Percentiles rank a stretch among this genome's conserved stretches.
These are phyloP conservation scores for Tulasnella sp. DNA, from an alignment of 768 basidiomycete genomes.

Conservation along the genomic window DNA sequence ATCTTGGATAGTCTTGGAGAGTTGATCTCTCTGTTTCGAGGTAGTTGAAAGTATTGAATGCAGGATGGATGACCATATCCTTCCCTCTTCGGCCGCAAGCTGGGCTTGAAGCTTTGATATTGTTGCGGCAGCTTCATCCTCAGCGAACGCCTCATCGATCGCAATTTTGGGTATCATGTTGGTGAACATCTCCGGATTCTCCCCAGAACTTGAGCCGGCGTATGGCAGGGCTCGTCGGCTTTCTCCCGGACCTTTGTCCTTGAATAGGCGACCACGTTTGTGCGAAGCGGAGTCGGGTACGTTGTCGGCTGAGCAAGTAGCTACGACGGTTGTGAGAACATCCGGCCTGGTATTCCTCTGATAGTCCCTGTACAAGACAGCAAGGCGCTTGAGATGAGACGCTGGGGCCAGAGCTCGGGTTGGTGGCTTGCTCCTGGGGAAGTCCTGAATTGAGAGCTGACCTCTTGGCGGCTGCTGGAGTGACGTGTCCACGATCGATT, in stretches of 20 bases:
- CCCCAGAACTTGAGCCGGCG: not conserved
- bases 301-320: not conserved
- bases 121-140: slow-evolving; percentile 9
- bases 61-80: slow-evolving; percentile 53
- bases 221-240: not conserved
- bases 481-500: not conserved
- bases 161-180: too few relatives aligned
- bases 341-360: not conserved
- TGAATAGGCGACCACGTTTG: not conserved
- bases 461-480: not conserved
- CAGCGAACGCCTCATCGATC: not conserved
- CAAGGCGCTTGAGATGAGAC: not conserved
- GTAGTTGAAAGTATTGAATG: not conserved
- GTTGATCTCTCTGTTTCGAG: not conserved
- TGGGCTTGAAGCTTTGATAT: slow-evolving; percentile 59
- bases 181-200: not conserved
- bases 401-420: not conserved
- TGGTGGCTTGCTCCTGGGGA: too few relatives aligned
- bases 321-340: not conserved
- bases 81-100: slow-evolving; percentile 58
- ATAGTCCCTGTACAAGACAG: slow-evolving; percentile 21
- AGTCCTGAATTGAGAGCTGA: not conserved
- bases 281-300: not conserved
- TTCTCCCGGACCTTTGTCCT: not conserved
- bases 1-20: slow-evolving; percentile 33